A percentile compares a stretch with the other conserved stretches of the same genome.
phyloP scores from a whole-genome alignment of 2,329 filamentous ascomycete genomes.

The Volutella citrinella region DNA sequence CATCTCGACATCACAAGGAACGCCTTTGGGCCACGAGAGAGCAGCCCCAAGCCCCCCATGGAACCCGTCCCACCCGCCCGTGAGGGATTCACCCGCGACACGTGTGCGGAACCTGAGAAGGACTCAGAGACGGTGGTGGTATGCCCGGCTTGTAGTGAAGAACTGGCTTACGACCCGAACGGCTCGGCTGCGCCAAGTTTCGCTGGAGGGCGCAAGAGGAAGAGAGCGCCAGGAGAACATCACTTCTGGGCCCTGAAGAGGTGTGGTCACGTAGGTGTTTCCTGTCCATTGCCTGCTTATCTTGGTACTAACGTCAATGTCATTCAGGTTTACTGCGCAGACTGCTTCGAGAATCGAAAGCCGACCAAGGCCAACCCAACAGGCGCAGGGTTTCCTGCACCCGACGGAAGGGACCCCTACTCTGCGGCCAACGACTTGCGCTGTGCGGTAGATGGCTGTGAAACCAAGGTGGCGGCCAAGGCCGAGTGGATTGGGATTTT shows the following conservation, averaged over 20 bases:
- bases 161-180: conserved; percentile 70
- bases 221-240: conserved; percentile 60
- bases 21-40: conserved; percentile 30
- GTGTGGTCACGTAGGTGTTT: conserved; percentile 77
- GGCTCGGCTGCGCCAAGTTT: conserved; percentile 24
- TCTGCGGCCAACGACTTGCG: conserved; percentile 33
- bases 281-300: not conserved
- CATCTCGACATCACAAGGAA: conserved; percentile 23
- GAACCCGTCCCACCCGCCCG: conserved; percentile 62
- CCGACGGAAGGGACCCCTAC: conserved; percentile 25
- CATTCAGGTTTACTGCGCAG: conserved; percentile 58
- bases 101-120: conserved; percentile 34
- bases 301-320: conserved; percentile 4
- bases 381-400: conserved; percentile 38
- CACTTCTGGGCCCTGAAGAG: conserved; percentile 90
- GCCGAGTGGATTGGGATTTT: conserved; percentile 61
- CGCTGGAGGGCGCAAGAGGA: conserved; percentile 37
- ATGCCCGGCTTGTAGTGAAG: conserved; percentile 83
- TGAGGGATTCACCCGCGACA: conserved; percentile 78
- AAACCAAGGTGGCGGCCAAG: conserved; percentile 51
- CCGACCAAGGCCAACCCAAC: conserved; percentile 31
- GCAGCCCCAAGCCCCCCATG: conserved; percentile 47
- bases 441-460: conserved; percentile 58
- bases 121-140: conserved; percentile 70
- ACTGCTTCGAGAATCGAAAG: conserved; percentile 57